Evolutionary conservation across 2,329 filamentous ascomycete genomes (phyloP).

Genomic region (Colletotrichum sidae): DNA sequence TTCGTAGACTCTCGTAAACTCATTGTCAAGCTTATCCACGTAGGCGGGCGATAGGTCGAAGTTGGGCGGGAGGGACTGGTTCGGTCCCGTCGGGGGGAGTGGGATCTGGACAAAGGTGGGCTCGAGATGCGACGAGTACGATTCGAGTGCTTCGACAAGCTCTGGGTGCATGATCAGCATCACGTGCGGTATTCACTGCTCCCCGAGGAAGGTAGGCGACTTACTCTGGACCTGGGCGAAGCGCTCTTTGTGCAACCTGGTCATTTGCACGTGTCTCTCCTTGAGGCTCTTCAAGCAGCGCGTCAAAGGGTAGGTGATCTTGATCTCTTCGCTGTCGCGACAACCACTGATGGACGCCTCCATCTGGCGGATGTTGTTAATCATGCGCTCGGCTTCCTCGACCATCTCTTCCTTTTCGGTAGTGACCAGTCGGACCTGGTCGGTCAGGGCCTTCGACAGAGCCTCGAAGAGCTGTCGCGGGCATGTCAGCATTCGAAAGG

Average conservation of each 20-base stretch:
- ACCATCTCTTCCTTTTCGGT: slow-evolving; percentile 90
- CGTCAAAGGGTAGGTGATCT: slow-evolving; percentile 85
- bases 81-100: slow-evolving; percentile 83
- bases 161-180: slow-evolving; percentile 62
- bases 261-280: slow-evolving; percentile 86
- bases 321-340: slow-evolving; percentile 74
- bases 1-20: slow-evolving; percentile 95
- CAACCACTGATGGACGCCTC: slow-evolving; percentile 87
- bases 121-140: slow-evolving; percentile 96
- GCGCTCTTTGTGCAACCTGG: slow-evolving; percentile 87
- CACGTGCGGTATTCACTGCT: background rate
- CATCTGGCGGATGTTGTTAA: slow-evolving; percentile 92
- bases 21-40: slow-evolving; percentile 84
- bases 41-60: slow-evolving; percentile 96
- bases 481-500: slow-evolving; percentile 11
- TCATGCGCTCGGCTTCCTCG: slow-evolving; percentile 88
- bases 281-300: slow-evolving; percentile 83
- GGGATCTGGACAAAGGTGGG: slow-evolving; percentile 86
- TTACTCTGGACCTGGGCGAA: slow-evolving; percentile 95
- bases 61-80: slow-evolving; percentile 79
- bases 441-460: slow-evolving; percentile 90
- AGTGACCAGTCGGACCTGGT: slow-evolving; percentile 86
- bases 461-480: slow-evolving; percentile 83
- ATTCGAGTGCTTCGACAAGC: slow-evolving; percentile 92
- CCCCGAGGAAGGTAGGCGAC: slow-evolving; percentile 44